Conservation (phyloP, 352 stramenopile genomes). For the Globisporangium polare region DNA sequence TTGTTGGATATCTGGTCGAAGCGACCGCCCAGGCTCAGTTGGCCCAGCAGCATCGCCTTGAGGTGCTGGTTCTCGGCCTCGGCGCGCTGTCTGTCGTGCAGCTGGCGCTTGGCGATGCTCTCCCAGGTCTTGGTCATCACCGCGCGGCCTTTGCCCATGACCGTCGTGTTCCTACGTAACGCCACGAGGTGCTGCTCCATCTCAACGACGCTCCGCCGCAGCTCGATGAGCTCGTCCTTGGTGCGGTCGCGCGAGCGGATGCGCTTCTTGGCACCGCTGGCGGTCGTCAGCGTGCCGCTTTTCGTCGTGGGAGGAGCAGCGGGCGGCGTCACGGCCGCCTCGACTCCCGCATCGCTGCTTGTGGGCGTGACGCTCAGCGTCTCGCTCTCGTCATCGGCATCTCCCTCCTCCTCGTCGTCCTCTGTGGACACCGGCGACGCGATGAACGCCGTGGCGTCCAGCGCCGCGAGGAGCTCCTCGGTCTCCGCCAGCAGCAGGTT, state of each 20-base stretch:
- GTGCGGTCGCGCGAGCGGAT: conserved; percentile 12
- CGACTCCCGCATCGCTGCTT: not conserved
- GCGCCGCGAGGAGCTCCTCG: conserved; percentile 16
- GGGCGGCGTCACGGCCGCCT: not conserved
- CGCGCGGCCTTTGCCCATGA: conserved; percentile 11
- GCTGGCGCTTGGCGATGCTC: conserved; percentile 13
- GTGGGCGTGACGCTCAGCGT: not conserved
- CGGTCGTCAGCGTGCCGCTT: not conserved
- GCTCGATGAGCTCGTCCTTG: conserved; percentile 14
- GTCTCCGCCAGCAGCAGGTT: conserved; percentile 17
- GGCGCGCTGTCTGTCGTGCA: conserved; percentile 8
- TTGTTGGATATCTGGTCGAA: conserved; percentile 18
- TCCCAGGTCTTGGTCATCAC: conserved; percentile 10
- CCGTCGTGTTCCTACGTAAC: conserved; percentile 12
- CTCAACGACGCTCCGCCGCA: conserved; percentile 7
- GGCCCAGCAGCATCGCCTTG: conserved; percentile 16
- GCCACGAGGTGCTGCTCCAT: conserved; percentile 13
- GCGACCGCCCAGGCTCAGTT: conserved; percentile 11
- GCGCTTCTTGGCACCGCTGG: conserved; percentile 9
- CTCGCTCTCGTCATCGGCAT: not conserved
- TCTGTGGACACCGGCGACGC: conserved; percentile 12
- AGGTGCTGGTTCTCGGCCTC: conserved; percentile 16
- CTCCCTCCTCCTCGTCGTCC: conserved; percentile 11
- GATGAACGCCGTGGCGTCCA: conserved; percentile 17
- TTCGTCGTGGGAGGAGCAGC: not conserved